Evolutionary conservation across 768 basidiomycete species (phyloP), one percentile per base, ranked within the genome.

Genomic region (Exsudoporus frostii): DNA sequence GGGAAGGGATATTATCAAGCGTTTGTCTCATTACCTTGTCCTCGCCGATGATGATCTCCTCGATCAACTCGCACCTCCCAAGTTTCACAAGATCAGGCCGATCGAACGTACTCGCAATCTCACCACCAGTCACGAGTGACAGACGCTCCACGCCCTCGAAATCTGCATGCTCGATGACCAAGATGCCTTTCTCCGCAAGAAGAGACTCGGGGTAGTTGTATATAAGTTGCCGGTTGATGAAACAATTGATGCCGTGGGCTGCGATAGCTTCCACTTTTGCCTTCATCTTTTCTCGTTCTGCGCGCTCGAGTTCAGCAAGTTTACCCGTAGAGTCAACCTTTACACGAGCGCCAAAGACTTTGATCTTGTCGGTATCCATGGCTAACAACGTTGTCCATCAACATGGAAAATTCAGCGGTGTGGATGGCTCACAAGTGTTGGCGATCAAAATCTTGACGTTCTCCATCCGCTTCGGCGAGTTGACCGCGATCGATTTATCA

Each of bases 351-450:
- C 97, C 97, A 56, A 99, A 99, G 55, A 99, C 88, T 75, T 99
- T 99, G 78, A 98, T 97, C 72, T 99, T 99, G 75, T 99, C 97
- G 25, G 97, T 99, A 74, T 99, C 97, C 97, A 98, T 98, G 4
- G 97, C 94, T 95, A 59, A 38, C 7, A 52, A 44, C 11, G 19
- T 45, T 15, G 9, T 13, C 19, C 34, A 44, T 48, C n/a, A 52
- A 17, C 14, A 32, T 15, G 15, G 24, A 20, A 19, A 44, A 25
- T 2, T 13, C 25, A 32, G 10, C 8, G 29, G 32, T 19, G 24
- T 10, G 32, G 10, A 41, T 10, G 10, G 73, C 91, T 59, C 64
- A 94, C 95, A 91, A n/a, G 97, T 99, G 65, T 98, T 98, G 47
- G 96, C 93, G 56, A 99, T 95, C 55, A 99, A 74, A 57, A 98